Conservation (phyloP, 148 eudicot genomes). For the Pharnaceum exiguum region DNA sequence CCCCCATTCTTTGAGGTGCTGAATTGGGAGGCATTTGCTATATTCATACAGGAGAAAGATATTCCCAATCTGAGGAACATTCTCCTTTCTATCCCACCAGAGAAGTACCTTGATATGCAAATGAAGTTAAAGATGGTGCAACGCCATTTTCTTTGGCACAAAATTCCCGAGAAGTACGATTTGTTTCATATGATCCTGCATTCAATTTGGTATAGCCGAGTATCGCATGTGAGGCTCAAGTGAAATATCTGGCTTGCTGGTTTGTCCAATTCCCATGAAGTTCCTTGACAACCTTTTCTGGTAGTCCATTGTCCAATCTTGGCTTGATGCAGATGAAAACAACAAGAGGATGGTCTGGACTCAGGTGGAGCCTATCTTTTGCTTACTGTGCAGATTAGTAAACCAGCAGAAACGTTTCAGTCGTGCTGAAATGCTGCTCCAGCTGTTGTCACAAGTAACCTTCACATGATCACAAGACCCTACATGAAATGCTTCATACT, state of each 20-base stretch:
- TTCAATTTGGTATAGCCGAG: conserved; percentile 70
- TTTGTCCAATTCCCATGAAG: background rate
- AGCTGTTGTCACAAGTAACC: too few relatives aligned
- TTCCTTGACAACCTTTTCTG: background rate
- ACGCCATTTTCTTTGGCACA: conserved; percentile 68
- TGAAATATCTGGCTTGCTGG: background rate
- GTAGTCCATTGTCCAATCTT: too few relatives aligned
- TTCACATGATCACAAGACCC: too few relatives aligned
- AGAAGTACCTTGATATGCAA: conserved; percentile 60
- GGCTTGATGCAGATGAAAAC: too few relatives aligned
- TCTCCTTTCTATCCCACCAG: conserved; percentile 58
- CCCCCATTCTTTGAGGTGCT: conserved; percentile 80
- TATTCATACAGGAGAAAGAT: conserved; percentile 65
- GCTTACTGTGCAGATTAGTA: too few relatives aligned
- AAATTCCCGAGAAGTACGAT: conserved; percentile 61
- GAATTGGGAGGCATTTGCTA: conserved; percentile 65
- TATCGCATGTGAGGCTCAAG: conserved; percentile 32
- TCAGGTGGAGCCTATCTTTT: too few relatives aligned
- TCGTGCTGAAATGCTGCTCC: too few relatives aligned
- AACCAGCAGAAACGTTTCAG: too few relatives aligned
- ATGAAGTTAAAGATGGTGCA: conserved; percentile 47
- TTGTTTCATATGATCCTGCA: conserved; percentile 87
- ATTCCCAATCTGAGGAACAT: conserved; percentile 62
- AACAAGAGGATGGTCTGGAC: too few relatives aligned
- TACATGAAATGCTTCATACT: too few relatives aligned